Evolutionary conservation across 805 yeast species (phyloP), one percentile per base, ranked within the genome.

Genomic region (Wickerhamiella spandovensis): DNA sequence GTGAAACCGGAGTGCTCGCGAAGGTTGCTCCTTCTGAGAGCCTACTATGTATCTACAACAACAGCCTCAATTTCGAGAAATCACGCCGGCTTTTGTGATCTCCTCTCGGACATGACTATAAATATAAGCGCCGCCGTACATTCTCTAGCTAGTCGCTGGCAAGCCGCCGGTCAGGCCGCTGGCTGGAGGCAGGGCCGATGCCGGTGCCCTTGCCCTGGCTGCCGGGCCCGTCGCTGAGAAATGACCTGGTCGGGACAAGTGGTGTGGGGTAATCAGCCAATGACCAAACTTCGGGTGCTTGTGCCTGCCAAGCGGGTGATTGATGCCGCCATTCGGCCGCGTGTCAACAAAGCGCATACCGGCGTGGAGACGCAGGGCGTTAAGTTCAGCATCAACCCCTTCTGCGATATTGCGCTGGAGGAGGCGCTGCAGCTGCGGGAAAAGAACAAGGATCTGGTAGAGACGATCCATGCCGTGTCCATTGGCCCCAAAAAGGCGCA

Each of bases 371-470:
- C 90, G 50, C 78, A 83, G 55, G 97, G 96, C 51, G 85, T 86
- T 58, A 90, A 90, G 70, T 88, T 82, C 72, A 78, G 87, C 62
- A 86, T 90, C 66, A 92, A 92, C 66, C 98, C 99, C 51, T 92
- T 92, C 68, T 92, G 95, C 69, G 98, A 92, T 68, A 92, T 92
- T 64, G 98, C 98, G 8, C 78, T 92, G 48, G 98, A 92, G 68
- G 98, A 92, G 67, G 95, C 97, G 0, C 71, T 89, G 42, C 77
- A 82, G 58, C 75, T 92, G 59, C 79, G 76, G 61, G 87, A 83
- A 57, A 71, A 72, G 38, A 68, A 82, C 64, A 80, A 81, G 61
- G 67, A 53, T 41, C 65, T 76, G 47, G 95, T 88, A 17, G 95
- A 87, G 56, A 71, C 73, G 47, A 81, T 90, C 55, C 96, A 89